These are phyloP conservation scores for Metschnikowia colocasiae DNA, from an alignment of 805 yeast genomes.

Conservation along the genomic window DNA sequence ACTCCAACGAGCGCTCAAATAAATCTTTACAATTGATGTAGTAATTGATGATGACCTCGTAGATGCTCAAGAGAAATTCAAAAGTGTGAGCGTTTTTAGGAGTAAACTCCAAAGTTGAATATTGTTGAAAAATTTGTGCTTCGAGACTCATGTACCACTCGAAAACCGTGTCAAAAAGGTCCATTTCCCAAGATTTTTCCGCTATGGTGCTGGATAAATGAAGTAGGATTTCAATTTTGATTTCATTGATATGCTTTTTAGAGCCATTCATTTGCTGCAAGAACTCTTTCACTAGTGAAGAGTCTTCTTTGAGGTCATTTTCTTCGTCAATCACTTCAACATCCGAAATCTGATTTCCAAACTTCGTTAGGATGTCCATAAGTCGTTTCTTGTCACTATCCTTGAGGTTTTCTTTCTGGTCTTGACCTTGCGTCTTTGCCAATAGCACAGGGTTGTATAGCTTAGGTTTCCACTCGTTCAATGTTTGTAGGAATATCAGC, in stretches of 20 bases:
- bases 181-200: conserved; percentile 9
- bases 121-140: conserved; percentile 12
- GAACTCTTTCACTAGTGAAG: conserved; percentile 12
- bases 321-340: conserved; percentile 4
- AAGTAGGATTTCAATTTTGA: conserved; percentile 24
- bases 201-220: conserved; percentile 19
- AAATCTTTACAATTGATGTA: conserved; percentile 33
- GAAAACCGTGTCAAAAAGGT: conserved; percentile 30
- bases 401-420: conserved; percentile 7
- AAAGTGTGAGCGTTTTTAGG: conserved; percentile 8
- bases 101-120: not conserved
- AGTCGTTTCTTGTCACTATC: conserved; percentile 32
- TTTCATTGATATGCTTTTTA: conserved; percentile 19
- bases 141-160: conserved; percentile 37
- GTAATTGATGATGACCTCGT: conserved; percentile 45
- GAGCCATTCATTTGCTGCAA: conserved; percentile 13
- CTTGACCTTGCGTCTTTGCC: conserved; percentile 1
- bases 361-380: conserved; percentile 34
- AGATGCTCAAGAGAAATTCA: conserved; percentile 34
- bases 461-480: conserved; percentile 29
- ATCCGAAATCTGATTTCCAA: conserved; percentile 21
- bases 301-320: conserved; percentile 8
- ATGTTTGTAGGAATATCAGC: conserved; percentile 21
- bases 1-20: conserved; percentile 20
- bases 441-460: conserved; percentile 17